These are phyloP conservation scores for Rhodamnia rubescens DNA, from an alignment of 345 rosid genomes.

Conservation along the genomic window DNA sequence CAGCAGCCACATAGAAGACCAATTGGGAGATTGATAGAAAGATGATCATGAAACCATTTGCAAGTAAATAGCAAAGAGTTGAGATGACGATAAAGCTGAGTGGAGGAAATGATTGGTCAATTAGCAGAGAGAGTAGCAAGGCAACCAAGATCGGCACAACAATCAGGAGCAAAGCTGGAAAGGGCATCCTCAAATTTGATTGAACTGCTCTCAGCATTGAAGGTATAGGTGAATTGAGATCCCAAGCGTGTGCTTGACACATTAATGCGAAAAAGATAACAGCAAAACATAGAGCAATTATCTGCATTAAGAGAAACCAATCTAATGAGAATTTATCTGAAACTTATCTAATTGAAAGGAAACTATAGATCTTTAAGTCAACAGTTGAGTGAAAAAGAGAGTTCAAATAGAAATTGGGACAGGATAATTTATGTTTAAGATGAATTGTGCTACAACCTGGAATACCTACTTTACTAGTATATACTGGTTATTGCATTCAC, in stretches of 20 bases:
- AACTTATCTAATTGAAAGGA: neutral
- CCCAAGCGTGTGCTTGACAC: constrained; percentile 77
- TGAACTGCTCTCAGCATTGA: constrained; percentile 65
- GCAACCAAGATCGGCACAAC: constrained; percentile 44
- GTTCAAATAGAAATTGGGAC: neutral
- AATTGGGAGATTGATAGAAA: constrained; percentile 53
- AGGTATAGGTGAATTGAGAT: constrained; percentile 55
- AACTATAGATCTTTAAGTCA: neutral
- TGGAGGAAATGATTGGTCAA: constrained; percentile 67
- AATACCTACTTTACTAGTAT: neutral
- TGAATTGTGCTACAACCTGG: neutral
- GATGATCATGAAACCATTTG: constrained; percentile 56
- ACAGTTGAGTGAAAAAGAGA: neutral
- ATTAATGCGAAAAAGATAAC: constrained; percentile 66
- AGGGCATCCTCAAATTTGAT: constrained; percentile 68
- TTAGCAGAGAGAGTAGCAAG: constrained; percentile 42
- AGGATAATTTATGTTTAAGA: neutral
- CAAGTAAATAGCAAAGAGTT: constrained; percentile 53
- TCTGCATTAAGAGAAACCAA: constrained; percentile 34
- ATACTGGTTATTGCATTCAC: neutral
- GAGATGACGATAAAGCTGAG: constrained; percentile 60
- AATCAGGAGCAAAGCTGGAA: constrained; percentile 54
- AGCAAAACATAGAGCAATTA: constrained; percentile 45
- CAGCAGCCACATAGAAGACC: constrained; percentile 63
- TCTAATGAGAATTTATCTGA: neutral